phyloP scores from a whole-genome alignment of 768 basidiomycete species.

The Tylopilus felleus region DNA sequence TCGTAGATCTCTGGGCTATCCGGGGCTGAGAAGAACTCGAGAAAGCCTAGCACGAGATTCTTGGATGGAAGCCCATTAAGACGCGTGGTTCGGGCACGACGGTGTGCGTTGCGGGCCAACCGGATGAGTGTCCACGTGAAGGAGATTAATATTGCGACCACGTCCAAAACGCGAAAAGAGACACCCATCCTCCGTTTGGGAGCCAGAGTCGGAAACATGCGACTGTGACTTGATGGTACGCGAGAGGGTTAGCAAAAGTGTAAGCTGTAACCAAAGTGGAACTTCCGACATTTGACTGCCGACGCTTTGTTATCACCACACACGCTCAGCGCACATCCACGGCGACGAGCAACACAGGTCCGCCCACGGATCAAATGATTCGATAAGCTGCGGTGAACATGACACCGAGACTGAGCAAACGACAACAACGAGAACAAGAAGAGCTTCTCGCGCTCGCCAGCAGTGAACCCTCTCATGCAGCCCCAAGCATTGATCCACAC shows the following conservation, averaged over 20 bases:
- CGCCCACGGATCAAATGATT: background rate
- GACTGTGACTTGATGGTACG: too few relatives aligned
- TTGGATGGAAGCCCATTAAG: slow-evolving; percentile 42
- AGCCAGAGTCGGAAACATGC: background rate
- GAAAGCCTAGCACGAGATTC: slow-evolving; percentile 42
- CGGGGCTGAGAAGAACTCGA: slow-evolving; percentile 21
- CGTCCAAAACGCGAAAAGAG: slow-evolving; percentile 3
- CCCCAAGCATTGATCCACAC: slow-evolving; percentile 10
- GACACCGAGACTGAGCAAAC: slow-evolving; percentile 75
- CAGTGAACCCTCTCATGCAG: slow-evolving; percentile 17
- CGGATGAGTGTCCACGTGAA: slow-evolving; percentile 16
- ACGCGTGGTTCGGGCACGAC: slow-evolving; percentile 27
- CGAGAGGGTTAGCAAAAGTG: too few relatives aligned
- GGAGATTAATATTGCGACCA: slow-evolving; percentile 12
- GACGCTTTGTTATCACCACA: background rate
- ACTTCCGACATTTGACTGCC: too few relatives aligned
- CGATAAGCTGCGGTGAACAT: slow-evolving; percentile 33
- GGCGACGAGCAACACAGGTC: background rate
- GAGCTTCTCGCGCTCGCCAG: slow-evolving; percentile 60
- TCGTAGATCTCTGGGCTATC: slow-evolving; percentile 40
- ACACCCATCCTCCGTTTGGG: background rate
- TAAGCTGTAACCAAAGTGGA: too few relatives aligned
- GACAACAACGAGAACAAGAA: slow-evolving; percentile 83
- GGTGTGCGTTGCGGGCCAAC: slow-evolving; percentile 7
- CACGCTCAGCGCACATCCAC: background rate